phyloP scores from a whole-genome alignment of 805 yeast species.

The Komagataella ulmi region DNA sequence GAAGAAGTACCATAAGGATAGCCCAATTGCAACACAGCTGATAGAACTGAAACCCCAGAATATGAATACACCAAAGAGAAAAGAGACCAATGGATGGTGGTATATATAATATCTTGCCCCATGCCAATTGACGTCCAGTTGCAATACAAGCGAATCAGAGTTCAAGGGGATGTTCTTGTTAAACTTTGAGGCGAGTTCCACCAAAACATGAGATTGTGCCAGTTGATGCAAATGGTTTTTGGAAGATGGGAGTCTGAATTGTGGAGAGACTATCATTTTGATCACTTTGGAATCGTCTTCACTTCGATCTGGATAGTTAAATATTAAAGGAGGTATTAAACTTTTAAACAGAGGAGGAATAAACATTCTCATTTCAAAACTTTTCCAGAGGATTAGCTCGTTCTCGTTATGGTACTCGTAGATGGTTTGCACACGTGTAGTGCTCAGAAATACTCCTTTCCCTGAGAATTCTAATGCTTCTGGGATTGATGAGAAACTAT shows the following conservation, averaged over 20 bases:
- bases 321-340: not conserved
- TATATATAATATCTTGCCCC: constrained; percentile 28
- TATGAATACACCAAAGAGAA: constrained; percentile 20
- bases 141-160: not conserved
- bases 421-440: not conserved
- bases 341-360: not conserved
- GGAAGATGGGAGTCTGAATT: not conserved
- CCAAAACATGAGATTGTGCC: not conserved
- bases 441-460: not conserved
- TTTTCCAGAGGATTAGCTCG: not conserved
- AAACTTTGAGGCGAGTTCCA: not conserved
- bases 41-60: constrained; percentile 24
- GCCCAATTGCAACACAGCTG: constrained; percentile 16
- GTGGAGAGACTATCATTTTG: not conserved
- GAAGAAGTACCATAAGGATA: constrained; percentile 11
- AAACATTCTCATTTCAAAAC: not conserved
- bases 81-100: constrained; percentile 18
- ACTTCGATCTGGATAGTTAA: not conserved
- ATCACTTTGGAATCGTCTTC: not conserved
- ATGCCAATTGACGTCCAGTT: constrained; percentile 22
- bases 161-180: constrained; percentile 1
- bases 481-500: not conserved
- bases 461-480: not conserved
- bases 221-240: not conserved
- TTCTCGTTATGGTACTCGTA: not conserved